phyloP scores from a whole-genome alignment of 2,329 filamentous ascomycete species.

The Neophaeococcomyces aloes region DNA sequence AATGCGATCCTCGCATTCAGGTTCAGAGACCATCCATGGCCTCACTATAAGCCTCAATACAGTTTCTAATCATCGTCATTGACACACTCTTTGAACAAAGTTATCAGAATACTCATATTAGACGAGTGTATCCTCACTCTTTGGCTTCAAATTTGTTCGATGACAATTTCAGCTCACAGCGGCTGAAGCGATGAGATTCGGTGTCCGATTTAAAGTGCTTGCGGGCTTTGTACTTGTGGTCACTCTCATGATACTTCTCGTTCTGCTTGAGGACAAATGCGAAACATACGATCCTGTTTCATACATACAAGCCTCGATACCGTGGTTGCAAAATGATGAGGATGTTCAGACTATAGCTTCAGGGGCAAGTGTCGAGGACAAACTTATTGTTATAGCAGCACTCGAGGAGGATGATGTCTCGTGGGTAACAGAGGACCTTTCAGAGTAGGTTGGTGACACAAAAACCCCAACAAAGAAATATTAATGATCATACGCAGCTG shows the following conservation, averaged over 20 bases:
- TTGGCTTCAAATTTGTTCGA: background rate
- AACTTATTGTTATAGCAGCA: conserved; percentile 37
- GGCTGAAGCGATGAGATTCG: conserved; percentile 6
- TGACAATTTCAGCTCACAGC: background rate
- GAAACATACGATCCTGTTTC: conserved; percentile 6
- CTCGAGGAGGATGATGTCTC: conserved; percentile 33
- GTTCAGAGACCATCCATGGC: background rate
- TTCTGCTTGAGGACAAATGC: conserved; percentile 7
- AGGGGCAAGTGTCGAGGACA: conserved; percentile 22
- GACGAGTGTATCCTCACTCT: background rate
- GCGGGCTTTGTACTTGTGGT: background rate
- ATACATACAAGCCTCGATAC: conserved; percentile 5
- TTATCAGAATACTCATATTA: background rate
- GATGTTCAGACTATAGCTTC: background rate
- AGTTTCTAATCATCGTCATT: background rate
- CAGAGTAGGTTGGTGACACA: conserved; percentile 31
- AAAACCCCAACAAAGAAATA: background rate
- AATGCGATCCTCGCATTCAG: background rate
- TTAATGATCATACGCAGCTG: conserved; percentile 27
- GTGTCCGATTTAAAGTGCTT: conserved; percentile 2
- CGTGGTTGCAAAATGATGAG: conserved; percentile 4
- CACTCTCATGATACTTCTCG: background rate
- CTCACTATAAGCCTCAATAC: background rate
- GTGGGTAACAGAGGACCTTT: conserved; percentile 37
- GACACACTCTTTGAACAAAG: background rate